phyloP scores from a whole-genome alignment of 2,329 filamentous ascomycete genomes.

The Alternaria ventricosa region DNA sequence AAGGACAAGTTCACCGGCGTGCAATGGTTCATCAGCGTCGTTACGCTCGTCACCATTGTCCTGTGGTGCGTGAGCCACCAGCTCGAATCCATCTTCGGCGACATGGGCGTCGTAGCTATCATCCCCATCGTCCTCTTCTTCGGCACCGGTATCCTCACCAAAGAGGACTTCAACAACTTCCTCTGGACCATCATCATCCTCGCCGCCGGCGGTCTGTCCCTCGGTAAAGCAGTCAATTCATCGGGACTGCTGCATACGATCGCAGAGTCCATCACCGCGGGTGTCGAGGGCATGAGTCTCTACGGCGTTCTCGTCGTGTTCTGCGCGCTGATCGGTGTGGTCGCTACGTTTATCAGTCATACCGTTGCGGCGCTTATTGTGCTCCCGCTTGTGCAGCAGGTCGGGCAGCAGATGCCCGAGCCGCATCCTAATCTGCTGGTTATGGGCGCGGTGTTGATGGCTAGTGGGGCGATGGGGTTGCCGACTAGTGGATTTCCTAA shows the following conservation, averaged over 20 bases:
- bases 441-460: conserved; percentile 96
- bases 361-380: conserved; percentile 96
- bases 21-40: conserved; percentile 89
- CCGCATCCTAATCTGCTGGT: conserved; percentile 94
- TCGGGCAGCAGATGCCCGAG: conserved; percentile 82
- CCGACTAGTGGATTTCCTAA: conserved; percentile 98
- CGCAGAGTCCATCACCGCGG: conserved; percentile 74
- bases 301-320: conserved; percentile 91
- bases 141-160: conserved; percentile 92
- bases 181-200: conserved; percentile 99
- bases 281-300: conserved; percentile 78
- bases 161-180: conserved; percentile 99
- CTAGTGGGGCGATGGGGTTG: conserved; percentile 94
- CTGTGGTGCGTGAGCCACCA: conserved; percentile 95
- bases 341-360: conserved; percentile 97
- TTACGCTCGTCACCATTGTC: conserved; percentile 83
- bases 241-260: conserved; percentile 92
- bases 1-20: conserved; percentile 86
- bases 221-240: conserved; percentile 92
- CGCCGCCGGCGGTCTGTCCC: conserved; percentile 86
- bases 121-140: conserved; percentile 97
- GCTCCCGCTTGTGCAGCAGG: conserved; percentile 84
- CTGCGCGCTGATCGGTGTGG: conserved; percentile 80
- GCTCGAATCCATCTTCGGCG: conserved; percentile 85
- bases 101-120: conserved; percentile 98